Percentiles rank a stretch among this genome's conserved stretches.
Evolutionary conservation across 345 rosid species (phyloP).

Genomic region (Pistacia atlantica): DNA sequence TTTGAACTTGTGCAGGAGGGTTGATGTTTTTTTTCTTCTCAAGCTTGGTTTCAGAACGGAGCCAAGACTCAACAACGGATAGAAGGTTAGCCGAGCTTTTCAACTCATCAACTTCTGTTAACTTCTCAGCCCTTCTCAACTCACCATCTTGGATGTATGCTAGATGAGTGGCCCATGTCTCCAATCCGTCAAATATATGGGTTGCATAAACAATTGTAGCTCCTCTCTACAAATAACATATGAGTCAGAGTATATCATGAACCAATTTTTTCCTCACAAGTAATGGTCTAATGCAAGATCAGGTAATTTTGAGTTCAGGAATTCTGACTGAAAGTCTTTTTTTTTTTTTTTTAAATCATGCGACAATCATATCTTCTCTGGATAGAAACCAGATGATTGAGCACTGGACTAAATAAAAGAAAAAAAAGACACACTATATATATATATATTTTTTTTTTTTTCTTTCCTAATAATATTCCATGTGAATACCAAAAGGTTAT

Average conservation of each 20-base stretch:
- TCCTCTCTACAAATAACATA: constrained; percentile 55
- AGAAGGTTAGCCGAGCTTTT: constrained; percentile 70
- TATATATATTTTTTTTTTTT: too few relatives aligned
- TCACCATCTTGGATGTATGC: constrained; percentile 89
- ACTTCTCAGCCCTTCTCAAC: constrained; percentile 53
- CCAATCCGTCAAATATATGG: constrained; percentile 90
- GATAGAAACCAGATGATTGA: not conserved
- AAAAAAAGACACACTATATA: too few relatives aligned
- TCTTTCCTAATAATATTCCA: not conserved
- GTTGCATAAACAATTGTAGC: constrained; percentile 91
- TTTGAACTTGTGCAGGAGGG: constrained; percentile 45
- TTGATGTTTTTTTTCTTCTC: constrained; percentile 54
- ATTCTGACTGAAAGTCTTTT: too few relatives aligned
- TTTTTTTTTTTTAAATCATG: not conserved
- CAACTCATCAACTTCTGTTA: constrained; percentile 61
- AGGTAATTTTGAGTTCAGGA: not conserved
- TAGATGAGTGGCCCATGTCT: constrained; percentile 88
- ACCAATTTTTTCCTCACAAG: not conserved
- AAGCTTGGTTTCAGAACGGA: constrained; percentile 65
- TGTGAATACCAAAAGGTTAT: not conserved
- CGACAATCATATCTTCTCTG: not conserved
- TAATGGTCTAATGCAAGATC: not conserved
- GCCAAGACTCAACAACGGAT: constrained; percentile 86
- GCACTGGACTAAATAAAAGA: not conserved
- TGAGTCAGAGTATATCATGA: not conserved